Percentiles rank a stretch among this genome's conserved stretches.
Evolutionary conservation across 2,329 filamentous ascomycete species (phyloP).

Genomic region (Epichloe gansuensis): DNA sequence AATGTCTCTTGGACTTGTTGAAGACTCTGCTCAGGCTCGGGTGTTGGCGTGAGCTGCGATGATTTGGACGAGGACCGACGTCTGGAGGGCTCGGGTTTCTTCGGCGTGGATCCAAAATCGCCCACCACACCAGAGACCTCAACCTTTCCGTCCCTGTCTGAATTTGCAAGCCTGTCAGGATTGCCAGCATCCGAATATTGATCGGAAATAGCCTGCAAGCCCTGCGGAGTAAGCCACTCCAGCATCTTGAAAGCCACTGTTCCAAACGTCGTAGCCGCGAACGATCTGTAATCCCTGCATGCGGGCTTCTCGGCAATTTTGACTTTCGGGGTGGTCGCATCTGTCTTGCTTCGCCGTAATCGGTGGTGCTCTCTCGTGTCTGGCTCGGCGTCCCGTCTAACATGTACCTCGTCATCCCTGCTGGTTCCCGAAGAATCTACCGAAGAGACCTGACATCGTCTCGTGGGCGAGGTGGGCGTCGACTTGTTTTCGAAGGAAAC

Average conservation of each 20-base stretch:
- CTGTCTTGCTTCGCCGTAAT: background rate
- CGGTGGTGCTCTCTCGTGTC: background rate
- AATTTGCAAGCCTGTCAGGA: slow-evolving; percentile 5
- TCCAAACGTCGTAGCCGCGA: slow-evolving; percentile 51
- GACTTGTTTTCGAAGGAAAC: background rate
- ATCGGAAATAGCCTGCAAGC: slow-evolving; percentile 36
- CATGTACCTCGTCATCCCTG: background rate
- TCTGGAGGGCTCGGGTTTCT: background rate
- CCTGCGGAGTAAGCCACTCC: slow-evolving; percentile 54
- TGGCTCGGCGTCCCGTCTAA: background rate
- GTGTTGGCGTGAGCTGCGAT: background rate
- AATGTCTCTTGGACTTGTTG: background rate
- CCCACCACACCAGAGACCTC: background rate
- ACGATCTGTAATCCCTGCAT: slow-evolving; percentile 46
- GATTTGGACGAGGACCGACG: slow-evolving; percentile 1
- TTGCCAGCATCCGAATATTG: slow-evolving; percentile 16
- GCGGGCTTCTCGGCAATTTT: slow-evolving; percentile 32
- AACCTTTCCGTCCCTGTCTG: background rate
- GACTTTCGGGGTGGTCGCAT: slow-evolving; percentile 15
- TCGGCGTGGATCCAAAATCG: background rate
- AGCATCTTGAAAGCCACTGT: slow-evolving; percentile 58
- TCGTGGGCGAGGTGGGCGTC: background rate
- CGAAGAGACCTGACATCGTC: background rate
- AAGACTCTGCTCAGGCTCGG: background rate
- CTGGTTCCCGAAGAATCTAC: slow-evolving; percentile 3